phyloP scores from a whole-genome alignment of 768 basidiomycete species.

The Lactarius akahatsu region DNA sequence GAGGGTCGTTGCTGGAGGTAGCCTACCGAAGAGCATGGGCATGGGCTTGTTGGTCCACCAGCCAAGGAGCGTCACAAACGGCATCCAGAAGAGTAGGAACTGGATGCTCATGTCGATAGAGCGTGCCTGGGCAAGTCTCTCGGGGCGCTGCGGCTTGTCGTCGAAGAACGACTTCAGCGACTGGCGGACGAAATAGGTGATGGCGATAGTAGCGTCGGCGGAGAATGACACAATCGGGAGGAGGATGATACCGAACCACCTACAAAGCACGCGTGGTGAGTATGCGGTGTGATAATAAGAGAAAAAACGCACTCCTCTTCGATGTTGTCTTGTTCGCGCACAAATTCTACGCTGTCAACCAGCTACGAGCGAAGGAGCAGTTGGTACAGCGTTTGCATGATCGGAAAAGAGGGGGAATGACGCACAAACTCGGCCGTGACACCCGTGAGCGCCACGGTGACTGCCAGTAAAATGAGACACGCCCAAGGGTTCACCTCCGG shows the following conservation, averaged over 20 bases:
- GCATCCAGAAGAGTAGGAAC: slow-evolving; percentile 79
- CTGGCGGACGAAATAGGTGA: slow-evolving; percentile 54
- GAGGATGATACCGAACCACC: slow-evolving; percentile 73
- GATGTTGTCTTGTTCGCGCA: slow-evolving; percentile 46
- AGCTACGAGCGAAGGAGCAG: slow-evolving; percentile 40
- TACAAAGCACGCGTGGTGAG: slow-evolving; percentile 30
- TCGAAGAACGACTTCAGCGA: slow-evolving; percentile 41
- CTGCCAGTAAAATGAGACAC: slow-evolving; percentile 50
- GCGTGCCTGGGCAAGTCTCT: slow-evolving; percentile 60
- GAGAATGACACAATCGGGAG: slow-evolving; percentile 73
- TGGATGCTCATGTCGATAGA: slow-evolving; percentile 79
- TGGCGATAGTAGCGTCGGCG: slow-evolving; percentile 63
- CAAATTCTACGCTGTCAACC: slow-evolving; percentile 60
- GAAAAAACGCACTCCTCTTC: slow-evolving; percentile 48
- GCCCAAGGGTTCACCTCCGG: slow-evolving; percentile 66
- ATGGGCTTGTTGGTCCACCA: slow-evolving; percentile 68
- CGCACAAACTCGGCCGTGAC: slow-evolving; percentile 70
- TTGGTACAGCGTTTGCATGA: background rate
- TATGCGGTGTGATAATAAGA: background rate
- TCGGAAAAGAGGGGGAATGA: background rate
- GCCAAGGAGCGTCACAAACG: slow-evolving; percentile 62
- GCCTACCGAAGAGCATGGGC: slow-evolving; percentile 62
- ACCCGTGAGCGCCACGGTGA: slow-evolving; percentile 62
- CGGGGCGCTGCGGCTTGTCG: slow-evolving; percentile 41
- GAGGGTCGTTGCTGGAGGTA: slow-evolving; percentile 14